Evolutionary conservation across 2,329 filamentous ascomycete species (phyloP).

Genomic region (Emmonsiellopsis sp.): DNA sequence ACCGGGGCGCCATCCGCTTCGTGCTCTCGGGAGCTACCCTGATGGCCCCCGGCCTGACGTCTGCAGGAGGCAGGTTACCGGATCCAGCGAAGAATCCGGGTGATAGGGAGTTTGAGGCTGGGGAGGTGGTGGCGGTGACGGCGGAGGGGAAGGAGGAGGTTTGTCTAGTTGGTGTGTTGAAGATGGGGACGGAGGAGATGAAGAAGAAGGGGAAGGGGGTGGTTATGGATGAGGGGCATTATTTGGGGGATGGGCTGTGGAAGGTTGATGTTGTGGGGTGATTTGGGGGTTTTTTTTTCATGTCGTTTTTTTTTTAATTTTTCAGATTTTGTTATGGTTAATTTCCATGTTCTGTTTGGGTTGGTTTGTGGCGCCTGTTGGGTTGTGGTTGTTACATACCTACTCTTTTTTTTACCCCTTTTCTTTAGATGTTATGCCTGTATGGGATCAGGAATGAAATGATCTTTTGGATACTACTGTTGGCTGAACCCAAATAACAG

Average conservation of each 20-base stretch:
- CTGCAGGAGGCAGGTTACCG: conserved; percentile 69
- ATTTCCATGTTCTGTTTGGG: not conserved
- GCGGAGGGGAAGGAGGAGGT: conserved; percentile 91
- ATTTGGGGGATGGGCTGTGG: conserved; percentile 90
- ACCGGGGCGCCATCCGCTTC: conserved; percentile 93
- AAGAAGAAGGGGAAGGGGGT: conserved; percentile 91
- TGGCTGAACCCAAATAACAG: too few relatives aligned
- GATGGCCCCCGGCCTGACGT: conserved; percentile 92
- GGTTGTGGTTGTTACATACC: not conserved
- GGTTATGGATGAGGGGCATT: conserved; percentile 89
- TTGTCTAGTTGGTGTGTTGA: conserved; percentile 76
- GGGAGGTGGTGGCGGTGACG: conserved; percentile 76
- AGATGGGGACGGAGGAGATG: conserved; percentile 79
- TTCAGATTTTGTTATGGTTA: not conserved
- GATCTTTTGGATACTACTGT: too few relatives aligned
- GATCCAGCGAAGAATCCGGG: conserved; percentile 30
- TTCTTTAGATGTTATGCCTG: not conserved
- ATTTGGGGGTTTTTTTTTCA: conserved; percentile 45
- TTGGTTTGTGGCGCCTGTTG: not conserved
- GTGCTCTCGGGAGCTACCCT: conserved; percentile 86
- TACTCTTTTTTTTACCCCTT: not conserved
- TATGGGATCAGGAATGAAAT: too few relatives aligned
- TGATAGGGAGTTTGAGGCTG: conserved; percentile 59
- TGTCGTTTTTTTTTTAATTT: conserved; percentile 4
- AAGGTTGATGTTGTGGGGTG: conserved; percentile 45